These are phyloP conservation scores for Exophiala calicioides DNA, from an alignment of 2,329 filamentous ascomycete species.

Conservation along the genomic window DNA sequence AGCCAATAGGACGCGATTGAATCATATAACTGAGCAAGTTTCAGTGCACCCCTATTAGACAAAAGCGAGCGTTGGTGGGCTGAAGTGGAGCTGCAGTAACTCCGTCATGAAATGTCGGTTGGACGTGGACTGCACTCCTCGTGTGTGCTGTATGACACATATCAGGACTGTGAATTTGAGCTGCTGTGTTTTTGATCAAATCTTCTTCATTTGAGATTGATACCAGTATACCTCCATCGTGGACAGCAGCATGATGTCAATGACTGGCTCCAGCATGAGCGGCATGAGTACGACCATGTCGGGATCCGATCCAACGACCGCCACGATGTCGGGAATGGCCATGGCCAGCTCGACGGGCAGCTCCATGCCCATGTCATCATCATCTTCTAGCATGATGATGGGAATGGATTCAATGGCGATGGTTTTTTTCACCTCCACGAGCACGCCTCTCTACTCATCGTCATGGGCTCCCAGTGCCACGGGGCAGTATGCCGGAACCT, in stretches of 20 bases:
- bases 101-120: too few relatives aligned
- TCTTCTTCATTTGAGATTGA: too few relatives aligned
- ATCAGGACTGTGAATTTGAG: too few relatives aligned
- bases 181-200: too few relatives aligned
- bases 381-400: conserved; percentile 14
- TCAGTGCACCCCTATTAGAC: too few relatives aligned
- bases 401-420: conserved; percentile 49
- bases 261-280: neutral
- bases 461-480: conserved; percentile 70
- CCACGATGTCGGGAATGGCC: conserved; percentile 12
- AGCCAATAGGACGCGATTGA: too few relatives aligned
- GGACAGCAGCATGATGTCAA: too few relatives aligned
- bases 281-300: neutral
- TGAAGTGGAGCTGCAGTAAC: too few relatives aligned
- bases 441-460: conserved; percentile 65
- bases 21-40: too few relatives aligned
- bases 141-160: too few relatives aligned
- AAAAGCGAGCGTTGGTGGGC: too few relatives aligned
- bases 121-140: too few relatives aligned
- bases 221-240: neutral
- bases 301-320: neutral
- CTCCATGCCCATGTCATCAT: conserved; percentile 15
- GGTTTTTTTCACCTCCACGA: conserved; percentile 66
- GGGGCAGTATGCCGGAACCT: conserved; percentile 80
- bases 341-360: conserved; percentile 11